Evolutionary conservation across 2,329 filamentous ascomycete species (phyloP), one percentile per base, ranked within the genome.

Genomic region (Lachnellula cervina): DNA sequence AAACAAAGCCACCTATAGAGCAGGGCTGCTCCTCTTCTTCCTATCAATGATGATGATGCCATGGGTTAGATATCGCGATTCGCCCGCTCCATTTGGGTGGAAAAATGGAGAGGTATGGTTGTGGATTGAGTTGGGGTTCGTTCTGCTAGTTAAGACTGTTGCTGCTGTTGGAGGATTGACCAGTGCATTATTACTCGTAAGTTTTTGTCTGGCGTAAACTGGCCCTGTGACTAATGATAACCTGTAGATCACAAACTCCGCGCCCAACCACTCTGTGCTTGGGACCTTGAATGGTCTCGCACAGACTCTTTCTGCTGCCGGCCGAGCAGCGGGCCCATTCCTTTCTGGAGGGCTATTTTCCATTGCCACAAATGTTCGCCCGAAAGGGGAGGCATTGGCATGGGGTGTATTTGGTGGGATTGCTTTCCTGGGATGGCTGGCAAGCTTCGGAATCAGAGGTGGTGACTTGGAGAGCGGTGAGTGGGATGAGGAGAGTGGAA

Each of bases 201-300:
- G 84, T 40, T 43, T 47, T 17, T 17, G 52, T 25, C 21, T 35
- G n/a, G 25, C 16, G n/a, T 21, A 25, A 34, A 52, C 32, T 43
- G 14, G 2, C 17, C 4, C 14, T 16, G n/a, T 40, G n/a, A 42
- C 35, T 46, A 44, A 51, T 38, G 23, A 49, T 35, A 44, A 25
- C 13, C 6, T 23, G 14, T 60, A 93, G 89, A 92, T 99, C 62
- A 97, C 91, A 38, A 99, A 99, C 66, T 95, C 89, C 1, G 90
- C 91, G 0, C 89, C 91, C 0, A 90, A 92, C 7, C 83, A 93
- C 70, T 85, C 88, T 5, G 91, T 89, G 0, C 80, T 99, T 0
- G 94, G 94, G 3, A 91, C 90, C 0, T 79, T 99, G 25, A 97
- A 99, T 67, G 94, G 94, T 9, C 81, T 97, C 34, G 94, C 94